phyloP scores from a whole-genome alignment of 371 early-diverging fungal genomes.

The Lichtheimia ramosa region DNA sequence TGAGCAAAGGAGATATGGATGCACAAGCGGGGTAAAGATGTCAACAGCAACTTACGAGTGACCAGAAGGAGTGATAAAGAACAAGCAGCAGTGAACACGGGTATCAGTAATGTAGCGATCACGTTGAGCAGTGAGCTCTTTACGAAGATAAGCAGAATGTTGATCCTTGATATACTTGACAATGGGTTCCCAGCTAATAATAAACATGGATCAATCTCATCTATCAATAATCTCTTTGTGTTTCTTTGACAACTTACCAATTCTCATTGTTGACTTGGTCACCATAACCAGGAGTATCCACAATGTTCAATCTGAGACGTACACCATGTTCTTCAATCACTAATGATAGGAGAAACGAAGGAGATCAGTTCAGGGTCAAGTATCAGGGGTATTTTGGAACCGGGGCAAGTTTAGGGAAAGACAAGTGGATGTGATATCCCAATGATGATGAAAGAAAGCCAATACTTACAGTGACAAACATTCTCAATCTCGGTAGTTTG shows the following conservation, averaged over 20 bases:
- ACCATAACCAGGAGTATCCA: slow-evolving; percentile 77
- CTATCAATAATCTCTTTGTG: background rate
- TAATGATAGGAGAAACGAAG: slow-evolving; percentile 21
- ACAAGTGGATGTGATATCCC: background rate
- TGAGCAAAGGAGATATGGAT: background rate
- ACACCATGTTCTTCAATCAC: slow-evolving; percentile 83
- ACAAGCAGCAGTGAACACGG: slow-evolving; percentile 76
- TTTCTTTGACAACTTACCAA: slow-evolving; percentile 44
- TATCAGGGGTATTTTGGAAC: background rate
- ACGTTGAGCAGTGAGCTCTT: slow-evolving; percentile 80
- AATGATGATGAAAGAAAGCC: background rate
- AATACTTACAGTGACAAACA: slow-evolving; percentile 68
- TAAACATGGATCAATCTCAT: background rate
- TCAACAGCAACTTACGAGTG: slow-evolving; percentile 51
- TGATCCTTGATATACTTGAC: slow-evolving; percentile 90
- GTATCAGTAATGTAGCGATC: slow-evolving; percentile 81
- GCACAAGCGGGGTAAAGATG: too few species aligned
- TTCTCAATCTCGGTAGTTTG: slow-evolving; percentile 87
- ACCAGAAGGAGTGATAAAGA: slow-evolving; percentile 72
- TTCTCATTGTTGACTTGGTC: slow-evolving; percentile 86
- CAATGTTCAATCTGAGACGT: slow-evolving; percentile 75
- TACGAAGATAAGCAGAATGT: slow-evolving; percentile 84
- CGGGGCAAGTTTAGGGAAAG: background rate
- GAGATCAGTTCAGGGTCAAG: slow-evolving; percentile 1
- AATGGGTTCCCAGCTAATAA: slow-evolving; percentile 76